A percentile compares a stretch with the other conserved stretches of the same genome.
Evolutionary conservation across 2,329 filamentous ascomycete species (phyloP).

Genomic region (Cordyceps fumosorosea): DNA sequence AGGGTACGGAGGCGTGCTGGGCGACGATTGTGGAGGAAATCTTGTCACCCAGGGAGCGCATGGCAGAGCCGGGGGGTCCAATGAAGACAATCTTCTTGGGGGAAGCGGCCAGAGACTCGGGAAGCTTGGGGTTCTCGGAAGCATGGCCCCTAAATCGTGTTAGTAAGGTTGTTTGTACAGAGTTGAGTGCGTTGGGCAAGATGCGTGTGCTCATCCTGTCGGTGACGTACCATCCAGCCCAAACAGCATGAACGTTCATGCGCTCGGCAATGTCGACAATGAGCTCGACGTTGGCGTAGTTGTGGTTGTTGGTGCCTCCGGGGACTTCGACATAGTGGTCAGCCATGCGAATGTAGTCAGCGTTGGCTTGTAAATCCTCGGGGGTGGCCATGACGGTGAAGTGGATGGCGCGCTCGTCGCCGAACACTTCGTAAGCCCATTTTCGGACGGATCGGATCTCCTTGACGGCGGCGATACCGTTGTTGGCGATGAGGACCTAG

Average conservation of each 20-base stretch:
- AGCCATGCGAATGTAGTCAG: conserved; percentile 99
- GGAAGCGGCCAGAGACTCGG: conserved; percentile 90
- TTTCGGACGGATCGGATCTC: conserved; percentile 98
- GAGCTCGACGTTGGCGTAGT: conserved; percentile 98
- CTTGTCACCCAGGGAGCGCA: conserved; percentile 98
- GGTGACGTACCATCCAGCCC: conserved; percentile 83
- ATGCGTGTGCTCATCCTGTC: too few relatives aligned
- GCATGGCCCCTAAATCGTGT: conserved; percentile 70
- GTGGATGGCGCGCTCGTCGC: conserved; percentile 95
- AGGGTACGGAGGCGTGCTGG: conserved; percentile 91
- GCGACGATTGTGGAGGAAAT: conserved; percentile 99
- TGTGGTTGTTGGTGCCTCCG: conserved; percentile 99
- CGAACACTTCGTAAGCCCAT: conserved; percentile 99
- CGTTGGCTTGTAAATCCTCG: conserved; percentile 94
- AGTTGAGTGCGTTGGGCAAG: neutral
- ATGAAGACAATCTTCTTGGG: conserved; percentile 99
- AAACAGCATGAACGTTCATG: conserved; percentile 97
- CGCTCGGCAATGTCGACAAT: conserved; percentile 98
- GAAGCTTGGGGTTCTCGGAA: conserved; percentile 96
- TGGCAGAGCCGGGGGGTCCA: conserved; percentile 92
- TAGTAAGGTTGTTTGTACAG: neutral
- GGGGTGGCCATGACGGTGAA: conserved; percentile 99
- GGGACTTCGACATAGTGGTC: conserved; percentile 99
- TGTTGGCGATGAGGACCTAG: conserved; percentile 97
- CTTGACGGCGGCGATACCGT: conserved; percentile 98